Base-by-base conservation (phyloP, 2,329 filamentous ascomycete species). In the Sphaerulina musiva region DNA sequence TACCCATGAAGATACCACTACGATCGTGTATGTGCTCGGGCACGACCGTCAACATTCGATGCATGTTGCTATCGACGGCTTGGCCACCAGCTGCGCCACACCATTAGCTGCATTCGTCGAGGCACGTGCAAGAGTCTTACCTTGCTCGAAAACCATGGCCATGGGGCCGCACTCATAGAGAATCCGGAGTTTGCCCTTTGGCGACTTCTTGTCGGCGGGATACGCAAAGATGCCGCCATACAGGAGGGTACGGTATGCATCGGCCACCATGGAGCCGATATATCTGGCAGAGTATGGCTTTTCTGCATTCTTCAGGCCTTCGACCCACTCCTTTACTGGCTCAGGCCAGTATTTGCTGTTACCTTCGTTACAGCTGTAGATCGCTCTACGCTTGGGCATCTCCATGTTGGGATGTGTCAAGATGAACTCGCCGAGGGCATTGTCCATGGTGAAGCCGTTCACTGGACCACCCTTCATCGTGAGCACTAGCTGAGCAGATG, bases 81-180 rank as follows among this genome's bases (percentile, higher is more conserved):
- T 95, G 85, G 57, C 93, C 93, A 64, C 93, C 93, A 66, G 93
- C 89, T 93, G 63, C 40, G 53, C 26, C 49, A 11, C 62, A 52
- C 62, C 51, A 66, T 66, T 46, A 14, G 36, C 17, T 14, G 31
- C 48, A 31, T 20, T 41, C 26, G 6, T 29, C 20, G 2, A 36
- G 6, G 23, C 8, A 17, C 17, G 14, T 26, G 20, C n/a, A 23
- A 12, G 6, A 11, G 32, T 12, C 85, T 75, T 73, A 92, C 88
- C 93, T 74, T 98, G 96, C 76, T 98, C 93, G 72, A 98, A 97
- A 6, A 98, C 82, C 85, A 97, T 87, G 23, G 93, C 93, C 93
- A 98, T 98, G 39, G 93, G 93, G 11, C 93, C 93, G 70, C 93
- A 98, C 78, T 98, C 93, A 75, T 98, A 98, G 66, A 98, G 72